A percentile compares a stretch with the other conserved stretches of the same genome.
These are phyloP conservation scores for Plasmodium blacklocki DNA, from an alignment of 169 alveolate species.

Conservation along the genomic window DNA sequence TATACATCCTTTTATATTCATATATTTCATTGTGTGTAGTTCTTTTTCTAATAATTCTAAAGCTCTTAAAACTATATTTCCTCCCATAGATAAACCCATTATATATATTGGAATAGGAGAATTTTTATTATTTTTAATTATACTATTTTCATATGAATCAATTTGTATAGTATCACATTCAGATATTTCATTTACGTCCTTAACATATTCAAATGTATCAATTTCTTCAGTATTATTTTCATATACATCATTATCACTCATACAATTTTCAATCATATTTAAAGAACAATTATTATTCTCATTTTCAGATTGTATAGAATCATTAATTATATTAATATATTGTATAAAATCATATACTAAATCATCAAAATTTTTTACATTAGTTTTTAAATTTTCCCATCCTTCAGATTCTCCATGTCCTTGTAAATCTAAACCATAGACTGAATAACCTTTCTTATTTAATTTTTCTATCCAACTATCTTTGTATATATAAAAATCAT, in stretches of 20 bases:
- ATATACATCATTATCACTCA: neutral
- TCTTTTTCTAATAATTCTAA: constrained; percentile 14
- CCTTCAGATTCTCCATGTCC: constrained; percentile 6
- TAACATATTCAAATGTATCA: neutral
- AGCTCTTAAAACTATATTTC: constrained; percentile 15
- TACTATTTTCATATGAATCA: too few relatives aligned
- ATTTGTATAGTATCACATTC: too few relatives aligned
- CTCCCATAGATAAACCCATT: constrained; percentile 22
- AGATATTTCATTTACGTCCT: neutral
- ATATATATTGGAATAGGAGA: neutral
- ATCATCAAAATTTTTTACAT: constrained; percentile 5
- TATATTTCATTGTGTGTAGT: neutral
- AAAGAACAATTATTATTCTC: too few relatives aligned
- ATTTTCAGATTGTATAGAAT: neutral
- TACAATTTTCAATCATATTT: neutral
- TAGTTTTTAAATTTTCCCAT: neutral
- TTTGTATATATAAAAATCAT: constrained; percentile 1
- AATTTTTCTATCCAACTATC: constrained; percentile 8
- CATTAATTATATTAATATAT: constrained; percentile 2
- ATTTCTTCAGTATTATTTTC: neutral
- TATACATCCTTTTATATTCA: constrained; percentile 20
- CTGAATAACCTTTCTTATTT: constrained; percentile 2
- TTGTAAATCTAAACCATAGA: constrained; percentile 13
- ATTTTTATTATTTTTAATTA: too few relatives aligned
- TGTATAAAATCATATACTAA: constrained; percentile 1